Conservation (phyloP, 78 protist species). For the Dictyostelium intermedium region DNA sequence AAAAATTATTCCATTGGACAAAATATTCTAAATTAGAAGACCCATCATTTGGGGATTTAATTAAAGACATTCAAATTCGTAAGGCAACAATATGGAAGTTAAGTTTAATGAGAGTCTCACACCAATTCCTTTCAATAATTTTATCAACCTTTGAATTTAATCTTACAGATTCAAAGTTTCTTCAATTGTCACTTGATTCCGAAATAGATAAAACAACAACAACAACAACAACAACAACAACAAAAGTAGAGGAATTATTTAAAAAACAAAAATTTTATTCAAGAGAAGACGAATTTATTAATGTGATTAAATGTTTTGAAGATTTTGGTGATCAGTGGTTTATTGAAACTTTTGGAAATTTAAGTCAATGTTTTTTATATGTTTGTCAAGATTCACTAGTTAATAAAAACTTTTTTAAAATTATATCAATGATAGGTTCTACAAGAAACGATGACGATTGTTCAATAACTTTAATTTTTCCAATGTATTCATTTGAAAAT, state of each 20-base stretch:
- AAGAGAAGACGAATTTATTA: background rate
- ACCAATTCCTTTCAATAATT: background rate
- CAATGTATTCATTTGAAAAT: background rate
- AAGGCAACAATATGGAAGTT: background rate
- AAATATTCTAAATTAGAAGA: background rate
- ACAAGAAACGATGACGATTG: too few relatives aligned
- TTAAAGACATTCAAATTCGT: background rate
- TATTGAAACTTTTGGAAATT: too few relatives aligned
- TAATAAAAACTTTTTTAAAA: too few relatives aligned
- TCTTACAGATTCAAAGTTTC: background rate
- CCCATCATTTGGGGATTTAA: background rate
- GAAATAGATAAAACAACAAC: background rate
- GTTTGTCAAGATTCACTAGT: too few relatives aligned
- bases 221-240: background rate
- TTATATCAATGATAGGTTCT: too few relatives aligned
- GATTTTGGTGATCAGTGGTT: too few relatives aligned
- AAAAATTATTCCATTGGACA: background rate
- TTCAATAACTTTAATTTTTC: background rate
- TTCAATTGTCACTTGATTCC: background rate
- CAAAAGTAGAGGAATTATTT: too few relatives aligned
- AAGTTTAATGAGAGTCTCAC: background rate
- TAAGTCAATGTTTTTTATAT: too few relatives aligned
- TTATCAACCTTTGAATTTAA: background rate
- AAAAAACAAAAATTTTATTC: background rate
- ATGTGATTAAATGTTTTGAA: too few relatives aligned